Evolutionary conservation across 108 stramenopile genomes (phyloP).

Genomic region (Nitzschia palea): DNA sequence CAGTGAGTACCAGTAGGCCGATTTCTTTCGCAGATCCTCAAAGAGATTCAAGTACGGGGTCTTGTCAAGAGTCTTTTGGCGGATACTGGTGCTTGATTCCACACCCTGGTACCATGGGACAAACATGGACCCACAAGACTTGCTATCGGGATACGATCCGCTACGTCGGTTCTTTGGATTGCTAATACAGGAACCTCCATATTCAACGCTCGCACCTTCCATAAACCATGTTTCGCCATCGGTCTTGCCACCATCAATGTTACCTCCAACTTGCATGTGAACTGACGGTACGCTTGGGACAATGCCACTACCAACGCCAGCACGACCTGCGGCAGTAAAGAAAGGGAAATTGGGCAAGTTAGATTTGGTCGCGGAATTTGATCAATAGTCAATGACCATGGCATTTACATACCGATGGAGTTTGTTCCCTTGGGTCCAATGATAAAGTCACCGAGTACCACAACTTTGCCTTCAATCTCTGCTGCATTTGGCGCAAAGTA

Average conservation of each 20-base stretch:
- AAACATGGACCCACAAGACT: constrained; percentile 15
- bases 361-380: too few species aligned
- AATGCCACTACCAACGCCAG: constrained; percentile 12
- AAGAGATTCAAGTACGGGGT: constrained; percentile 9
- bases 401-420: constrained; percentile 1
- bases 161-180: constrained; percentile 1
- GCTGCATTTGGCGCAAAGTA: background rate
- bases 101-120: background rate
- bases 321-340: constrained; percentile 9
- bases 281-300: background rate
- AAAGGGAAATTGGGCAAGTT: too few species aligned
- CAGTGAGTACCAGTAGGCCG: constrained; percentile 12
- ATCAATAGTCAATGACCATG: too few species aligned
- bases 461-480: constrained; percentile 23
- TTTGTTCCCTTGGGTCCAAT: constrained; percentile 9
- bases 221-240: constrained; percentile 13
- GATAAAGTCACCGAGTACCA: constrained; percentile 14
- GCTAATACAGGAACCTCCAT: constrained; percentile 8
- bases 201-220: constrained; percentile 6
- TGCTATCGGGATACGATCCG: background rate
- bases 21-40: constrained; percentile 1
- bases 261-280: constrained; percentile 8
- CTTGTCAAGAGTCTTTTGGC: background rate
- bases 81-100: background rate
- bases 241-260: constrained; percentile 9